These are phyloP conservation scores for Penicillium sp. DNA, from an alignment of 2,329 filamentous ascomycete species.

Conservation along the genomic window DNA sequence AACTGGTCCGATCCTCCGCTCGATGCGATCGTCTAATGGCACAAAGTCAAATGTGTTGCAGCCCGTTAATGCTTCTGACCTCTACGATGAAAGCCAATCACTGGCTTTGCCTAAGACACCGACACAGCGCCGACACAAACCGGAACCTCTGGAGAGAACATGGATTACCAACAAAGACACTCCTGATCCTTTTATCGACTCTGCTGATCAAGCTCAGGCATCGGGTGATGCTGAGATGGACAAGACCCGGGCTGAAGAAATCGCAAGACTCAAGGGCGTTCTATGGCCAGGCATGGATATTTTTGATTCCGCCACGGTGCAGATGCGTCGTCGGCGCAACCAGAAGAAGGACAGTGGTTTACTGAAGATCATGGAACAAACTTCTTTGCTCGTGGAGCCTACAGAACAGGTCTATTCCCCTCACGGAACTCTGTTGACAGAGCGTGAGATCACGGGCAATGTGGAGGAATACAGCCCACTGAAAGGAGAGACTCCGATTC, in stretches of 20 bases:
- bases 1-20: not conserved
- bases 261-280: slow-evolving; percentile 46
- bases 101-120: slow-evolving; percentile 13
- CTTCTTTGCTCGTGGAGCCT: slow-evolving; percentile 45
- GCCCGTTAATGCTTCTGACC: not conserved
- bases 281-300: slow-evolving; percentile 53
- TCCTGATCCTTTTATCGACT: slow-evolving; percentile 20
- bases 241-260: slow-evolving; percentile 37
- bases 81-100: not conserved
- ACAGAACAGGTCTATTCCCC: slow-evolving; percentile 49
- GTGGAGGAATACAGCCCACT: slow-evolving; percentile 48
- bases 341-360: slow-evolving; percentile 50
- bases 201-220: not conserved
- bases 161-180: slow-evolving; percentile 8
- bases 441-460: slow-evolving; percentile 48
- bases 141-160: not conserved
- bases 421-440: slow-evolving; percentile 41
- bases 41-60: not conserved
- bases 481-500: slow-evolving; percentile 45
- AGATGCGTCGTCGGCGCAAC: slow-evolving; percentile 50
- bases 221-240: slow-evolving; percentile 22
- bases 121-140: slow-evolving; percentile 1
- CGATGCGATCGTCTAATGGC: not conserved
- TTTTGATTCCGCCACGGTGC: slow-evolving; percentile 50
- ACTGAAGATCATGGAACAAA: slow-evolving; percentile 46